Conservation (phyloP, 208 protist species). For the Wallacemonas sp. region DNA sequence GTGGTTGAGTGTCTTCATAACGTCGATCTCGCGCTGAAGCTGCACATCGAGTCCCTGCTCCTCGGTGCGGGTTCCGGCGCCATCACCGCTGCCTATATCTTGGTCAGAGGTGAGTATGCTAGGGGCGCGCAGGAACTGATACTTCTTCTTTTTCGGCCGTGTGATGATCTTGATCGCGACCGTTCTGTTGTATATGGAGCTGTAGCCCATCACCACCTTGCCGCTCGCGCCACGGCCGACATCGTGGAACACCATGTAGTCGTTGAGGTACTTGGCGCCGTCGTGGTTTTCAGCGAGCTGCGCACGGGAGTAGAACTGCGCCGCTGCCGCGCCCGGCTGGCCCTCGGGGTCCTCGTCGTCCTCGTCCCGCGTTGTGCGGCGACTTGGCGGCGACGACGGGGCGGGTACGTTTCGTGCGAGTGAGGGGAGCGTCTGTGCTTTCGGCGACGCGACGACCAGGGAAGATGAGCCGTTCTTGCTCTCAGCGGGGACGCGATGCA, state of each 20-base stretch:
- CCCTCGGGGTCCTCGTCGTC: slow-evolving; percentile 8
- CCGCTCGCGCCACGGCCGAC: slow-evolving; percentile 40
- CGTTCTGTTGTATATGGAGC: slow-evolving; percentile 15
- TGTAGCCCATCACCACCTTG: slow-evolving; percentile 40
- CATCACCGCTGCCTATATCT: slow-evolving; percentile 18
- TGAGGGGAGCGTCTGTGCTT: not conserved
- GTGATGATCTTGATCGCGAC: slow-evolving; percentile 54
- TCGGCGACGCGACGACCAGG: no score
- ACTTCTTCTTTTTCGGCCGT: slow-evolving; percentile 17
- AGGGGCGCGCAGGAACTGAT: slow-evolving; percentile 9
- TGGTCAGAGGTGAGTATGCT: slow-evolving; percentile 4
- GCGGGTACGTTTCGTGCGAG: not conserved
- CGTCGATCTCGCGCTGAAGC: slow-evolving; percentile 84
- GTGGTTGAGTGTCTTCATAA: slow-evolving; percentile 94
- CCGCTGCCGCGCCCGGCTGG: not conserved
- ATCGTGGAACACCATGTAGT: slow-evolving; percentile 47
- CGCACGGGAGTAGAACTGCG: slow-evolving; percentile 17
- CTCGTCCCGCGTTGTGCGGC: not conserved
- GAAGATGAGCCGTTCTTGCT: no score
- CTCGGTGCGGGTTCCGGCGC: slow-evolving; percentile 5
- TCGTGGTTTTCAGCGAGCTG: slow-evolving; percentile 17
- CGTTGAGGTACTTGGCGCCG: slow-evolving; percentile 40
- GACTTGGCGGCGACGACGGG: not conserved
- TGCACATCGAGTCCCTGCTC: slow-evolving; percentile 22
- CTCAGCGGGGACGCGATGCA: no score